Evolutionary conservation across 1,284 basidiomycete species (phyloP), one percentile per base, ranked within the genome.

Genomic region (Farysia itapuensis): DNA sequence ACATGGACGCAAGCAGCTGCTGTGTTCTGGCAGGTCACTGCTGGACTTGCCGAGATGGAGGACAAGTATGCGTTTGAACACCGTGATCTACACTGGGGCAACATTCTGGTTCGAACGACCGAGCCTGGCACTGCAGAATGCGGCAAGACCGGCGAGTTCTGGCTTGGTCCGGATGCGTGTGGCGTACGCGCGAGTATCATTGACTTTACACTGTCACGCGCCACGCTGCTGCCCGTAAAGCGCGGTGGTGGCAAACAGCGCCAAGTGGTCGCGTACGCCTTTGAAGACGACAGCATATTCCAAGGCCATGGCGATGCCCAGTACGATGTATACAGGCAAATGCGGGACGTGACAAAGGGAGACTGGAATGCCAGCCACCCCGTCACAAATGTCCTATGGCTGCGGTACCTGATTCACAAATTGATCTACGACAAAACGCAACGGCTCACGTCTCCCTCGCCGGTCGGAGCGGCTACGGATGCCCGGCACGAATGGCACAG

Each of bases 1-100:
- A 85, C 85, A 2, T 97, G 94, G 93, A 79, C 81, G 16, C 87
- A 95, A 74, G 91, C 92, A 2, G 86, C 84, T 50, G 86, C 86
- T 39, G 79, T 96, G 20, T 91, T 97, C 77, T 92, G 88, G 88
- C 93, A 96, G 77, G 86, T 94, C 1, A 82, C 85, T 0, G 84
- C 84, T 38, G 81, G 88, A 0, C 81, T 97, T 0, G 84, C 84
- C 0, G 80, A 83, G 28, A 94, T 90, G 1, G 94, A 98, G 75
- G 79, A 82, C 18, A 79, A 85, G 41, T 84, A 86, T 12, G 81
- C 82, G 15, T 97, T 98, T 61, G 94, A 98, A 89, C 95, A 98
- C 78, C 90, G 94, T 15, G 94, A 98, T 77, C 82, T 98, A 25
- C 94, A 98, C 72, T 91, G 91, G 85, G 94, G 94, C n/a, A 95